These are phyloP conservation scores for Amanita rubescens DNA, from an alignment of 768 basidiomycete genomes.

Conservation along the genomic window DNA sequence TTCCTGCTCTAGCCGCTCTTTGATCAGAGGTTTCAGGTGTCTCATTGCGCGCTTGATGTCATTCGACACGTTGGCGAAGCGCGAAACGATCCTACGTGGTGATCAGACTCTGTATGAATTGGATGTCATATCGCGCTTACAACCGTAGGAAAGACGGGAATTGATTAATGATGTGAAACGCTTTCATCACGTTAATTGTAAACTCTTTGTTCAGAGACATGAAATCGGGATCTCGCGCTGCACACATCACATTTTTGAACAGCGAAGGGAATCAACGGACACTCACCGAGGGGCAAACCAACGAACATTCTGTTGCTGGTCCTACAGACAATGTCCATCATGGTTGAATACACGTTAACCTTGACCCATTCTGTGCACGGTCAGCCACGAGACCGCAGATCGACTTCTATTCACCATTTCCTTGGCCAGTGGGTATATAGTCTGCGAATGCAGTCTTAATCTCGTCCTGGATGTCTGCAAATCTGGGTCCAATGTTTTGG, in stretches of 20 bases:
- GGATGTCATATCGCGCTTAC: constrained; percentile 12
- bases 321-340: constrained; percentile 17
- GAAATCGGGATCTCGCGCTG: constrained; percentile 16
- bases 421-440: constrained; percentile 5
- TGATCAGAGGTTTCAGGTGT: constrained; percentile 21
- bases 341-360: constrained; percentile 10
- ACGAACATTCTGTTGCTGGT: constrained; percentile 20
- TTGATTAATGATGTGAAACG: constrained; percentile 16
- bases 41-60: constrained; percentile 13
- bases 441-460: constrained; percentile 15
- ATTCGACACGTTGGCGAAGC: constrained; percentile 11
- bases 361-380: constrained; percentile 11
- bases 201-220: constrained; percentile 13
- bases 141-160: constrained; percentile 19
- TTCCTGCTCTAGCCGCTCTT: constrained; percentile 19
- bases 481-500: constrained; percentile 19
- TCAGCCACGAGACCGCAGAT: background rate
- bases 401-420: background rate
- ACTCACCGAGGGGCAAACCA: constrained; percentile 21
- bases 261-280: background rate
- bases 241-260: background rate
- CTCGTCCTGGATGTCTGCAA: constrained; percentile 21
- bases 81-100: constrained; percentile 11
- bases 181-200: constrained; percentile 12
- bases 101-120: background rate